These are phyloP conservation scores for Isoetes engelmannii DNA, from an alignment of 83 land plant genomes.

Conservation along the genomic window DNA sequence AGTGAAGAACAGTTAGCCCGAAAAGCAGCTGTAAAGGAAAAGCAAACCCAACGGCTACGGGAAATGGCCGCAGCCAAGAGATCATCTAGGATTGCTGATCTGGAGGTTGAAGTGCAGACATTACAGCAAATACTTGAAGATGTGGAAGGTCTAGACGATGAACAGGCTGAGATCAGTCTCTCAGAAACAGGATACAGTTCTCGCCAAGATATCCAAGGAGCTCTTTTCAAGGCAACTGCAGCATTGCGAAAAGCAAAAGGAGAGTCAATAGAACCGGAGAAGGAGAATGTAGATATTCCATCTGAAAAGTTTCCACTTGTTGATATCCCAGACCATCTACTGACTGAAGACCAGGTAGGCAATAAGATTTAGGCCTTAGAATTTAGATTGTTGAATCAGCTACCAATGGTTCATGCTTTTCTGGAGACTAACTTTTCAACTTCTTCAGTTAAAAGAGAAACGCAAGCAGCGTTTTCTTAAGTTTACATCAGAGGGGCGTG, in stretches of 20 bases:
- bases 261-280: slow-evolving; percentile 46
- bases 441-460: slow-evolving; percentile 72
- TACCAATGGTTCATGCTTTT: slow-evolving; percentile 4
- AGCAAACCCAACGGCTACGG: slow-evolving; percentile 83
- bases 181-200: slow-evolving; percentile 56
- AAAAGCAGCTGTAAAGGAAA: slow-evolving; percentile 89
- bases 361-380: slow-evolving; percentile 4
- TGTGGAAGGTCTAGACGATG: slow-evolving; percentile 48
- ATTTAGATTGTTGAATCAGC: slow-evolving; percentile 4
- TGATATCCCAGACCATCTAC: slow-evolving; percentile 60
- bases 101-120: slow-evolving; percentile 62
- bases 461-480: slow-evolving; percentile 74
- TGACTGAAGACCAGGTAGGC: slow-evolving; percentile 81
- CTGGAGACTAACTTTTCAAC: not conserved
- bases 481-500: slow-evolving; percentile 76
- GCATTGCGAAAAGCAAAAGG: slow-evolving; percentile 75
- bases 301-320: slow-evolving; percentile 74
- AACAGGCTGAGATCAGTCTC: slow-evolving; percentile 42
- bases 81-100: slow-evolving; percentile 63
- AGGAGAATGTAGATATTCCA: slow-evolving; percentile 49
- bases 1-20: slow-evolving; percentile 89
- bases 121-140: slow-evolving; percentile 62
- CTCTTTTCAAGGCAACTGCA: slow-evolving; percentile 44
- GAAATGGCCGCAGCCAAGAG: slow-evolving; percentile 94
- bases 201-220: slow-evolving; percentile 65